Conservation (phyloP, 305 asterid genomes). For the Rubia tinctorum region DNA sequence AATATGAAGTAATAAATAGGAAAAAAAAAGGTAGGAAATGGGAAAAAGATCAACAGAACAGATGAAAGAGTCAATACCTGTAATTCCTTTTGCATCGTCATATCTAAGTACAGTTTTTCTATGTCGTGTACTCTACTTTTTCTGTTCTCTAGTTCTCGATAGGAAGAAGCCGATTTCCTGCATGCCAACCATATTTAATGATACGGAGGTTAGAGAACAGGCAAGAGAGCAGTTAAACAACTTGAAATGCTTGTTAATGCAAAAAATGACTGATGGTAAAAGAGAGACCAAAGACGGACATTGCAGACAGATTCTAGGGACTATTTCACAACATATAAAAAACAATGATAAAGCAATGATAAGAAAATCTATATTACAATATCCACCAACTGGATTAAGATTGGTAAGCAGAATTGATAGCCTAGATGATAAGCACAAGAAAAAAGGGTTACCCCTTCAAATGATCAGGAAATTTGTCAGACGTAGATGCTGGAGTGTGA, state of each 20-base stretch:
- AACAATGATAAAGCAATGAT: neutral
- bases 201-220: neutral
- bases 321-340: neutral
- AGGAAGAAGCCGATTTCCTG: constrained; percentile 68
- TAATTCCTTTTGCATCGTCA: constrained; percentile 82
- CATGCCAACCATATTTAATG: constrained; percentile 8
- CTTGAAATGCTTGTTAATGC: neutral
- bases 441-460: constrained; percentile 42
- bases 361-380: neutral
- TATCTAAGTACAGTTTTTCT: constrained; percentile 68
- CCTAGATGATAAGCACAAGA: neutral
- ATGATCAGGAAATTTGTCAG: constrained; percentile 43
- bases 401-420: neutral
- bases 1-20: neutral
- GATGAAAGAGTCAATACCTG: constrained; percentile 39
- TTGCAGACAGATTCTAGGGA: neutral
- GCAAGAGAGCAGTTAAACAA: neutral
- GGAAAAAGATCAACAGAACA: neutral
- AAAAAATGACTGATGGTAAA: neutral
- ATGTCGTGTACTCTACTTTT: constrained; percentile 58
- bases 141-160: constrained; percentile 74
- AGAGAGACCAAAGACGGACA: neutral
- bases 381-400: neutral
- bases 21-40: neutral
- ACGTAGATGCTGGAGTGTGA: constrained; percentile 19